phyloP scores from a whole-genome alignment of 495 filamentous ascomycete species.

The Cryomyces minteri region DNA sequence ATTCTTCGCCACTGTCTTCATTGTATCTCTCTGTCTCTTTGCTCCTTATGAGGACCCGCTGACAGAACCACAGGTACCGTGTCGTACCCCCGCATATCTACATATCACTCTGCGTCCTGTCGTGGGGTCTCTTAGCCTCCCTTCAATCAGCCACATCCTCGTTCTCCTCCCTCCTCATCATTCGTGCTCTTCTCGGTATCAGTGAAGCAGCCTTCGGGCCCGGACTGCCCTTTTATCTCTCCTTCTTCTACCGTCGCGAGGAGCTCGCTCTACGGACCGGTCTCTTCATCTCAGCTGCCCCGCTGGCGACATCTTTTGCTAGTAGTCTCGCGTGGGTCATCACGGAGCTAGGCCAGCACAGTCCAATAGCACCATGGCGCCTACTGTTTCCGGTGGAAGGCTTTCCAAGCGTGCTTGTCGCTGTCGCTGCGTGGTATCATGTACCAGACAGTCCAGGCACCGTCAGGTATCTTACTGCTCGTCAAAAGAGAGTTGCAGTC shows the following conservation, averaged over 20 bases:
- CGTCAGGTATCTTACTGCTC: conserved; percentile 28
- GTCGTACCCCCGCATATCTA: conserved; percentile 33
- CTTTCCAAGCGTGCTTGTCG: conserved; percentile 39
- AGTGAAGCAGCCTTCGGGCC: conserved; percentile 44
- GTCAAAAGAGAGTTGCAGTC: conserved; percentile 28
- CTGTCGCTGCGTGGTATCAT: conserved; percentile 31
- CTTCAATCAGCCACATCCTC: conserved; percentile 48
- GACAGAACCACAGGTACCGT: conserved; percentile 29
- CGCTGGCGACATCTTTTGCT: conserved; percentile 49
- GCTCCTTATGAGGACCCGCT: not conserved
- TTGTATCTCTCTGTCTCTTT: conserved; percentile 32
- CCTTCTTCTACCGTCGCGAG: conserved; percentile 39
- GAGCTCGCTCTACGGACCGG: conserved; percentile 44
- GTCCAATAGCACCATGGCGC: conserved; percentile 39
- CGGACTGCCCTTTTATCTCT: conserved; percentile 43
- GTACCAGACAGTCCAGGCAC: conserved; percentile 36
- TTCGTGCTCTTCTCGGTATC: conserved; percentile 30
- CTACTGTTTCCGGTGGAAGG: conserved; percentile 42
- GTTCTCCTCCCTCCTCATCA: conserved; percentile 23
- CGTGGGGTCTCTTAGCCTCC: conserved; percentile 45
- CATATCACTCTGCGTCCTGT: conserved; percentile 30
- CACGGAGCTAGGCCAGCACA: conserved; percentile 23
- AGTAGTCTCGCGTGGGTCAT: conserved; percentile 43
- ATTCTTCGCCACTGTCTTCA: conserved; percentile 25
- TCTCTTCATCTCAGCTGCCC: conserved; percentile 43